Conservation (phyloP, 2,329 filamentous ascomycete genomes). For the Curvularia verruculosa region DNA sequence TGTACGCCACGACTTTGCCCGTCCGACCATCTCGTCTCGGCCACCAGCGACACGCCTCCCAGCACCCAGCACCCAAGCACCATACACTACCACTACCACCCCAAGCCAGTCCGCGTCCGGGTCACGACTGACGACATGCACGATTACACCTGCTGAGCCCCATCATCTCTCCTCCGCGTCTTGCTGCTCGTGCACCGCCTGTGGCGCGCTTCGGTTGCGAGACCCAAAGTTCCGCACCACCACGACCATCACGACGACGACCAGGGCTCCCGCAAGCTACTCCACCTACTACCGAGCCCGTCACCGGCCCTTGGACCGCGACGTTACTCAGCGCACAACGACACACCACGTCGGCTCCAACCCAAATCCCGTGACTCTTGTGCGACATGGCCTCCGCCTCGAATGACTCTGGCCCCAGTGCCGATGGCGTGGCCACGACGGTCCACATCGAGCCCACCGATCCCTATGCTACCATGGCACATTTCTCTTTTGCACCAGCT, state of each 20-base stretch:
- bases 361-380: slow-evolving; percentile 4
- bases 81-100: not conserved
- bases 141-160: slow-evolving; percentile 6
- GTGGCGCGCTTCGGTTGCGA: slow-evolving; percentile 19
- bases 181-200: slow-evolving; percentile 10
- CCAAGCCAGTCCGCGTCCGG: slow-evolving; percentile 11
- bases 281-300: slow-evolving; percentile 10
- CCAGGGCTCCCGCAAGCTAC: slow-evolving; percentile 1
- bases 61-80: slow-evolving; percentile 3
- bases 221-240: slow-evolving; percentile 10
- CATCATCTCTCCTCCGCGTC: slow-evolving; percentile 7
- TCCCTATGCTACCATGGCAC: slow-evolving; percentile 57
- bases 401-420: slow-evolving; percentile 27
- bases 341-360: not conserved
- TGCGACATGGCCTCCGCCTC: slow-evolving; percentile 42
- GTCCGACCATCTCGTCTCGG: slow-evolving; percentile 1
- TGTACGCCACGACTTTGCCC: slow-evolving; percentile 3
- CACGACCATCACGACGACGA: slow-evolving; percentile 15
- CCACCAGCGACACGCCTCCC: slow-evolving; percentile 15
- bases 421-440: slow-evolving; percentile 35
- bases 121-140: slow-evolving; percentile 21
- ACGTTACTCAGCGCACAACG: not conserved
- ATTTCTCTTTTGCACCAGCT: slow-evolving; percentile 67
- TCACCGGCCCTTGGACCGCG: not conserved
- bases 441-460: slow-evolving; percentile 36